Evolutionary conservation across 2,329 filamentous ascomycete species (phyloP), one percentile per base, ranked within the genome.

Genomic region (Huntiella savannae): DNA sequence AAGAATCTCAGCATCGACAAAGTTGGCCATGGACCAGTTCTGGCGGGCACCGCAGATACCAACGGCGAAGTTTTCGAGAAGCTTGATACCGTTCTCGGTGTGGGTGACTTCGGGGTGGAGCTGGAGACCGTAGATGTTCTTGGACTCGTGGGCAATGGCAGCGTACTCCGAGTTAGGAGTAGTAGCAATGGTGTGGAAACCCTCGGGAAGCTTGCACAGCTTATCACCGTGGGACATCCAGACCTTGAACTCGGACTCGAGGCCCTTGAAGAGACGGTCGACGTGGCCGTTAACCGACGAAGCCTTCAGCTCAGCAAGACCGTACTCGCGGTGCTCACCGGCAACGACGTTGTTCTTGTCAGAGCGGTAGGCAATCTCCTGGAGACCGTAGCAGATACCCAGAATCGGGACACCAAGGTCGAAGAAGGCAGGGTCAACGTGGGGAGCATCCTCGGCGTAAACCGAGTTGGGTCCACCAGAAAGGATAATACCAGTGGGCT

Each of bases 171-270:
- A 77, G 63, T 91, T 92, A 43, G 67, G 58, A 2, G 85, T 88
- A 4, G 69, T 79, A 43, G 82, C 86, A 54, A 94, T 75, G 12
- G 70, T 76, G 50, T 73, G 63, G 59, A 93, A 94, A 36, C 69
- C 73, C 33, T 78, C 66, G 6, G 87, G 87, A 35, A 94, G 67
- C 47, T 71, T 65, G 35, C 70, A 71, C 8, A 96, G 72, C 68
- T 93, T 93, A 63, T 95, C 86, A 49, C 77, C 79, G 60, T 96
- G 88, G 53, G 75, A 82, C 87, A 95, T 95, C 71, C 75, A 88
- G 11, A 83, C 67, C 56, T 43, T 35, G 45, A 52, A 46, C 35
- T 48, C 48, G 10, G 82, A 77, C 49, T 77, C 79, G 8, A 94
- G 58, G 12, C 77, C 83, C 22, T 75, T 69, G 61, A 95, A 95